phyloP scores from a whole-genome alignment of 805 yeast species.

The Ogataea paraovalis region DNA sequence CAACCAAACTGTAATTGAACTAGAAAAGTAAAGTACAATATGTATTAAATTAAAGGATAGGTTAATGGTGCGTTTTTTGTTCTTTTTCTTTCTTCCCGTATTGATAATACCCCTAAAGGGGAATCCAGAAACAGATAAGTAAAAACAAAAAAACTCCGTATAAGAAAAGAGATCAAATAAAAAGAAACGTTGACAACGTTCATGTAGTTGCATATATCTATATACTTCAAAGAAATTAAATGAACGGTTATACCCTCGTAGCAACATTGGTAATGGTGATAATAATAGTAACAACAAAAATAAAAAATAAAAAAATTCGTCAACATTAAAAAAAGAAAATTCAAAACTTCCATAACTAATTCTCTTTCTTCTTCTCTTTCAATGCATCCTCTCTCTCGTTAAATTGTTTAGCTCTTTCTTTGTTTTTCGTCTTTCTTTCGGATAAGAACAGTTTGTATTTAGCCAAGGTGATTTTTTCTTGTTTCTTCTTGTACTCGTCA shows the following conservation, averaged over 20 bases:
- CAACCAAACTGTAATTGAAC: no score
- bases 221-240: not conserved
- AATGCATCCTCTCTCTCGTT: slow-evolving; percentile 5
- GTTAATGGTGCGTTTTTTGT: no score
- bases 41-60: no score
- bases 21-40: no score
- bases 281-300: not conserved
- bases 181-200: no score
- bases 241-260: not conserved
- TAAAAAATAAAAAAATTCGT: not conserved
- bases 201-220: no score
- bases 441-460: slow-evolving; percentile 58
- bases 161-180: no score
- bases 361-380: not conserved
- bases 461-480: slow-evolving; percentile 61
- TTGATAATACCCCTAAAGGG: no score
- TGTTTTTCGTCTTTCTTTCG: slow-evolving; percentile 28
- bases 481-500: slow-evolving; percentile 61
- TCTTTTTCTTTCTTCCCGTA: no score
- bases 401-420: slow-evolving; percentile 6
- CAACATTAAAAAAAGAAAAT: not conserved
- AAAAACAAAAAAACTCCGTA: no score
- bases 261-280: not conserved
- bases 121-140: no score
- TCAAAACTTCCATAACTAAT: not conserved